These are phyloP conservation scores for Dacryopinax spathularia DNA, from an alignment of 768 basidiomycete genomes.

Conservation along the genomic window DNA sequence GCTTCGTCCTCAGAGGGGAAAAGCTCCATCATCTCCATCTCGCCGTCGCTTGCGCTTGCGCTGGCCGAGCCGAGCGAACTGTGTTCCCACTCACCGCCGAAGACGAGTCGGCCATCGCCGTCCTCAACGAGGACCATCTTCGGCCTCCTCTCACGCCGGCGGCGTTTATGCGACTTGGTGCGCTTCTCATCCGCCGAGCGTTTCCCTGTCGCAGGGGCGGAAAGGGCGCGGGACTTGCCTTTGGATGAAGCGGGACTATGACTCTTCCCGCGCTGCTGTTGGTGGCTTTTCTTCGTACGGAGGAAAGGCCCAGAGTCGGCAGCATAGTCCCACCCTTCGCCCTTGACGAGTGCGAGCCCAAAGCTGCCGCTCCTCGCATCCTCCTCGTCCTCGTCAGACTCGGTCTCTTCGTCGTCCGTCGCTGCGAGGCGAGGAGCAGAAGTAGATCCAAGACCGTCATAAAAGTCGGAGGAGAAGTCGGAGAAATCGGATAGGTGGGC, in stretches of 20 bases:
- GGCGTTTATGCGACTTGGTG: background rate
- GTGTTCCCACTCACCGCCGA: background rate
- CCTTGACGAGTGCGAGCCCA: background rate
- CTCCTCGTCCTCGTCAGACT: background rate
- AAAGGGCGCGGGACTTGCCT: background rate
- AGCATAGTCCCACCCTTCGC: background rate
- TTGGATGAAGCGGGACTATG: background rate
- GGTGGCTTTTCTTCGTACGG: background rate
- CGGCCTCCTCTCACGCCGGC: background rate
- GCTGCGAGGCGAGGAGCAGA: background rate
- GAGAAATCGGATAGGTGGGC: background rate
- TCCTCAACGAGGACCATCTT: constrained; percentile 2
- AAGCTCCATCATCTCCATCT: background rate
- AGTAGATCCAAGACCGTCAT: background rate
- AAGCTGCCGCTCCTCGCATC: background rate
- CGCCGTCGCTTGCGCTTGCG: background rate
- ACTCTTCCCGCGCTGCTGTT: too few species aligned
- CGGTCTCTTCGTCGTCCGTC: background rate
- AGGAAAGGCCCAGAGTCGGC: background rate
- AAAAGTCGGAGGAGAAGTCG: background rate
- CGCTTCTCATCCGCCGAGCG: background rate
- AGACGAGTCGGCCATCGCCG: background rate
- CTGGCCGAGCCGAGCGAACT: background rate
- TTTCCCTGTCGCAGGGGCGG: too few species aligned
- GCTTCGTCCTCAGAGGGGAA: constrained; percentile 1